Evolutionary conservation across 2,329 filamentous ascomycete species (phyloP), one percentile per base, ranked within the genome.

Genomic region (Cladophialophora carrionii): DNA sequence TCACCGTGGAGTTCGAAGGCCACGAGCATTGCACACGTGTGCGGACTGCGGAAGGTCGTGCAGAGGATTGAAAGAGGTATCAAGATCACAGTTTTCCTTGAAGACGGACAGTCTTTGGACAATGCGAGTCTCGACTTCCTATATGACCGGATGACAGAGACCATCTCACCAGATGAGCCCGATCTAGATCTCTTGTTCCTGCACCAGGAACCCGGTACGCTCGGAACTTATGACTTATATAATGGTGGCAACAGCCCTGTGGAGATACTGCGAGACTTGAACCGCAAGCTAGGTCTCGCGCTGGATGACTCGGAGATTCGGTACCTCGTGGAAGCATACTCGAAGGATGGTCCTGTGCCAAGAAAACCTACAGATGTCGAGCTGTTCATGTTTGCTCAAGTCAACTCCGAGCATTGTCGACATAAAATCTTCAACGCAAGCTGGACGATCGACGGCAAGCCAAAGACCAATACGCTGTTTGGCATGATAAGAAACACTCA

Each of bases 321-420:
- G 65, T 98, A 99, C 74, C 84, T 99, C 46, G 91, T 96, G n/a
- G 88, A 92, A 71, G 88, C 89, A 49, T 95, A 92, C 78, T 87
- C 86, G 5, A 82, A 87, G 43, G 84, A 87, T 32, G 83, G 84
- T 3, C 77, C 82, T 57, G 80, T 87, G 57, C 83, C 83, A 12
- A 76, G 83, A 67, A 81, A 88, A 56, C 91, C 91, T 0, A 89
- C 92, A 66, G 95, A 98, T 76, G 91, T 98, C 52, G 95, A 99
- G 80, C 84, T 98, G 24, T 98, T 98, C 83, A 98, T 98, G 95
- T 99, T 98, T 77, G 94, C 94, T 17, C 95, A 99, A 79, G 94
- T 99, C 76, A 98, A 98, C 82, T 98, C 94, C 2, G 95, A 99
- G 83, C 94, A 98, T 78, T 96, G 87, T 74, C 80, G 87, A 64